These are phyloP conservation scores for Rubia balearica DNA, from an alignment of 305 asterid genomes.

Conservation along the genomic window DNA sequence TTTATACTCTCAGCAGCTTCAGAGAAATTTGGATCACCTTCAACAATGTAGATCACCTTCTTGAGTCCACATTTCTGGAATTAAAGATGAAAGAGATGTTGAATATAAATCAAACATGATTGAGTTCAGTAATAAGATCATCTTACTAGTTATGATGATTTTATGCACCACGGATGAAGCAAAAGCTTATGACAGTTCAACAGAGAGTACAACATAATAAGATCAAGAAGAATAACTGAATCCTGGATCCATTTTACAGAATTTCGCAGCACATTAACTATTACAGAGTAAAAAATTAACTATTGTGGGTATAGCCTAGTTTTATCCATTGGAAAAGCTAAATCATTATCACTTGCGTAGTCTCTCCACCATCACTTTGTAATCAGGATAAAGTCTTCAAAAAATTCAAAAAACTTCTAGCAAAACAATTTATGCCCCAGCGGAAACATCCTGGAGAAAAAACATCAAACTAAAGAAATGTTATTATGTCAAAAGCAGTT, in stretches of 20 bases:
- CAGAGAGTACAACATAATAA: background rate
- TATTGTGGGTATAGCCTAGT: background rate
- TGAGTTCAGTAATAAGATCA: background rate
- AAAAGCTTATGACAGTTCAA: background rate
- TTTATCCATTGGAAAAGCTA: background rate
- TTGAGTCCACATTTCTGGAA: slow-evolving; percentile 85
- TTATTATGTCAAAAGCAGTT: background rate
- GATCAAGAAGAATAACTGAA: background rate
- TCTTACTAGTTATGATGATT: background rate
- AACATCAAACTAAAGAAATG: background rate
- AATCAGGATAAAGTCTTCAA: background rate
- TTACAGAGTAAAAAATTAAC: background rate
- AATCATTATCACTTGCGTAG: background rate
- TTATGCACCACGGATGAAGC: background rate
- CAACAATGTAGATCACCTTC: slow-evolving; percentile 91
- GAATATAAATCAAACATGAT: background rate
- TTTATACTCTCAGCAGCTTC: slow-evolving; percentile 93
- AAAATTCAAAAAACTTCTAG: background rate
- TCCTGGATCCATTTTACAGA: background rate
- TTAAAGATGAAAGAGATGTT: slow-evolving; percentile 14
- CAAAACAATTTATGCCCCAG: background rate
- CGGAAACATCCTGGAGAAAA: background rate
- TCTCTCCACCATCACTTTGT: background rate
- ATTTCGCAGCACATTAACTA: background rate
- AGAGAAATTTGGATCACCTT: slow-evolving; percentile 88